phyloP scores from a whole-genome alignment of 345 rosid species.

The Rhodamnia rubescens region DNA sequence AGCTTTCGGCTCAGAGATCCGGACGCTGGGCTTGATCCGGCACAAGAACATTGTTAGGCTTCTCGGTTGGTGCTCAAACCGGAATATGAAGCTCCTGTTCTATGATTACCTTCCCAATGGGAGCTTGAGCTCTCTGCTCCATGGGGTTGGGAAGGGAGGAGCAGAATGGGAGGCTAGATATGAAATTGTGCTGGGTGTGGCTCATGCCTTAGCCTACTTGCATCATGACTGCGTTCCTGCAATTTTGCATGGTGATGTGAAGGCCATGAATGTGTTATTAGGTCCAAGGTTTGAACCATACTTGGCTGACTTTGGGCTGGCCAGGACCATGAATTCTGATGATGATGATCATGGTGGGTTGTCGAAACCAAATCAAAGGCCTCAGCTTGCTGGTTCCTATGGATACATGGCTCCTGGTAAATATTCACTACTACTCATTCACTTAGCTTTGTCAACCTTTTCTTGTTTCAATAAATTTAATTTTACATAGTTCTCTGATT shows the following conservation, averaged over 20 bases:
- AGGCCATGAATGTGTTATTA: constrained; percentile 80
- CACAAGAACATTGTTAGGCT: constrained; percentile 78
- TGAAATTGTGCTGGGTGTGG: constrained; percentile 69
- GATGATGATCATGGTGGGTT: constrained; percentile 16
- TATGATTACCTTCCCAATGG: constrained; percentile 94
- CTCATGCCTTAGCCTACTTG: constrained; percentile 81
- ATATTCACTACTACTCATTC: not conserved
- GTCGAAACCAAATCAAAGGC: constrained; percentile 38
- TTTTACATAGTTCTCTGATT: not conserved
- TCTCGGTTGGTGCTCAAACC: constrained; percentile 75
- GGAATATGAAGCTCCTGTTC: constrained; percentile 65
- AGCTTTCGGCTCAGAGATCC: constrained; percentile 77
- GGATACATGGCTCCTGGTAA: constrained; percentile 99
- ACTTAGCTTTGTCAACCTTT: not conserved
- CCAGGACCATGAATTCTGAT: constrained; percentile 29
- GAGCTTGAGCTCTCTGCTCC: constrained; percentile 80
- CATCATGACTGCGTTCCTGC: constrained; percentile 91
- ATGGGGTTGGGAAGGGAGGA: constrained; percentile 66
- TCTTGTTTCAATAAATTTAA: not conserved
- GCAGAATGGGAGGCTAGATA: constrained; percentile 81
- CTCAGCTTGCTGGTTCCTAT: constrained; percentile 86
- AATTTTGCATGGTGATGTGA: constrained; percentile 84
- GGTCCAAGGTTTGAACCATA: constrained; percentile 64
- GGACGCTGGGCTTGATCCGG: constrained; percentile 71
- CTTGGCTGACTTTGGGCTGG: constrained; percentile 88